Conservation (phyloP, 495 filamentous ascomycete species). For the Usnea hakonensis region DNA sequence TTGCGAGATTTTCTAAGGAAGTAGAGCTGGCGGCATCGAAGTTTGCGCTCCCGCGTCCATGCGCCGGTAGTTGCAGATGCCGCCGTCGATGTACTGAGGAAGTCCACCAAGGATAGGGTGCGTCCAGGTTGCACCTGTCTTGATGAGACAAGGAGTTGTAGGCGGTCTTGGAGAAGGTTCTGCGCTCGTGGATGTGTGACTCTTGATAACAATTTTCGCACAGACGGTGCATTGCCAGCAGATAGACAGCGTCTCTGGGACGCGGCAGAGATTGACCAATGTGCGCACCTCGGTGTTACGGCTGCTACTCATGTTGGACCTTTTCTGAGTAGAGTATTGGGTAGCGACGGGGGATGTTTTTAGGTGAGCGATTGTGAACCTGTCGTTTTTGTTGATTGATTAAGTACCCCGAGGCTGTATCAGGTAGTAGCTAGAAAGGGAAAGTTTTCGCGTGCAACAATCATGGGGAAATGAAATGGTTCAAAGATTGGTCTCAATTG, state of each 20-base stretch:
- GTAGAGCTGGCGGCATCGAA: not conserved
- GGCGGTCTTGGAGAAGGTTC: not conserved
- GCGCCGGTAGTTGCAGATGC: not conserved
- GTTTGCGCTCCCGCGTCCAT: not conserved
- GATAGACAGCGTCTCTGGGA: not conserved
- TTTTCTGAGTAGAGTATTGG: no score
- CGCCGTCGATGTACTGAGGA: not conserved
- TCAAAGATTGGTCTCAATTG: no score
- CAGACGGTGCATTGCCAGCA: slow-evolving; percentile 1
- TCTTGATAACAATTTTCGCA: not conserved
- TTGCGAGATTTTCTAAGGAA: not conserved
- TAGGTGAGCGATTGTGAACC: no score
- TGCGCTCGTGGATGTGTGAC: not conserved
- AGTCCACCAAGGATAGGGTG: not conserved
- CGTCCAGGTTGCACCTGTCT: not conserved
- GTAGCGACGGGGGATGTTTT: no score
- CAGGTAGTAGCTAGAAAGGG: no score
- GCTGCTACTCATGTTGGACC: no score
- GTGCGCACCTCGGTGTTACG: no score
- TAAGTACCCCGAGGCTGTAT: no score
- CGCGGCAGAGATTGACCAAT: no score
- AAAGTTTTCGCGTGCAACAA: no score
- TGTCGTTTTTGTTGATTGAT: no score
- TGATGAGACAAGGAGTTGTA: not conserved
- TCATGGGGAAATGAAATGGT: no score